phyloP scores from a whole-genome alignment of 2,329 filamentous ascomycete genomes.

The Metarhizium rileyi region DNA sequence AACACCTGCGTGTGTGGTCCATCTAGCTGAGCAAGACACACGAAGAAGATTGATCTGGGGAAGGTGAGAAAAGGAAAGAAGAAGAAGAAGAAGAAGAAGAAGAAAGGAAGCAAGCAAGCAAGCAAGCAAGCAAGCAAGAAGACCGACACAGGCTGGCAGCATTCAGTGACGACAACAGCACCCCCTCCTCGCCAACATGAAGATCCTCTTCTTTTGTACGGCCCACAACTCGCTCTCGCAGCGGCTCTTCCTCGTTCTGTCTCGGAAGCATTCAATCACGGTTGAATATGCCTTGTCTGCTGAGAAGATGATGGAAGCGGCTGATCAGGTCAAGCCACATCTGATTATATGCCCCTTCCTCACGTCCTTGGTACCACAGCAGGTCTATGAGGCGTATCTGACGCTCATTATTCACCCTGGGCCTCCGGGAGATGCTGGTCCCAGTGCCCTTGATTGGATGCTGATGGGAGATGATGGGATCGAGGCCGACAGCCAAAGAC shows the following conservation, averaged over 20 bases:
- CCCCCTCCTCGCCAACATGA: conserved; percentile 14
- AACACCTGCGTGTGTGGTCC: background rate
- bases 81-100: background rate
- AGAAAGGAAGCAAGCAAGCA: background rate
- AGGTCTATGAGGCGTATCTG: conserved; percentile 26
- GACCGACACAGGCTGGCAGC: background rate
- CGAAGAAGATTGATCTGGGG: no score
- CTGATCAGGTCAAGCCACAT: conserved; percentile 24
- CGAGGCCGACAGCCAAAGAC: conserved; percentile 17
- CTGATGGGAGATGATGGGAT: conserved; percentile 32
- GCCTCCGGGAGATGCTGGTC: conserved; percentile 31
- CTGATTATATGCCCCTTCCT: conserved; percentile 33
- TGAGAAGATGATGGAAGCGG: conserved; percentile 27
- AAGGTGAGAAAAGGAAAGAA: no score
- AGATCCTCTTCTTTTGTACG: conserved; percentile 33
- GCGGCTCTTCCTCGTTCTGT: conserved; percentile 25
- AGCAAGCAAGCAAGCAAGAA: background rate
- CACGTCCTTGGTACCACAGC: conserved; percentile 25
- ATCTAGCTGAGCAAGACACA: no score
- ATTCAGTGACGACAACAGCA: background rate
- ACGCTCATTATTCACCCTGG: conserved; percentile 32
- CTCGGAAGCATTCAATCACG: conserved; percentile 25
- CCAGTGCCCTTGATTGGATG: conserved; percentile 31
- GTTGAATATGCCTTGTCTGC: conserved; percentile 28
- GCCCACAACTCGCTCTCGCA: conserved; percentile 35